Evolutionary conservation across 805 yeast species (phyloP), one percentile per base, ranked within the genome.

Genomic region (Lachancea sp.): DNA sequence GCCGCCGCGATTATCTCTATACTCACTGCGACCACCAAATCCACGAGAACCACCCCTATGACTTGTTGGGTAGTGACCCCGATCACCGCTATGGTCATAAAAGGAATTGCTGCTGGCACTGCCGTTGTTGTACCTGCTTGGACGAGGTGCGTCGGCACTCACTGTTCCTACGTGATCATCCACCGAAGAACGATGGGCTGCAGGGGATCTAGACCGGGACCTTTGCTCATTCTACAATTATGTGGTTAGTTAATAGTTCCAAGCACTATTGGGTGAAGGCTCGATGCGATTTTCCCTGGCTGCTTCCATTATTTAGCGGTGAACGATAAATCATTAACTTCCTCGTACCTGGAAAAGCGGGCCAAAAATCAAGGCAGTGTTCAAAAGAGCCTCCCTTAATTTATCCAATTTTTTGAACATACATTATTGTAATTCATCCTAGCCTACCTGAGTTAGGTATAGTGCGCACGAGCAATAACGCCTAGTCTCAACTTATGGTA

Each of bases 51-150:
- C 39, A 6, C 38, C 29, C 4, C 29, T 15, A 3, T 23, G 22
- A 9, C 29, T 15, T 17, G 29, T 15, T 3, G 19, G 16, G 16
- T 34, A 16, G 23, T 36, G 23, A 33, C 32, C 32, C 26, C 43
- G 33, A 31, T 38, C 36, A 12, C 13, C 18, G 19, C 23, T 34
- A 8, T 23, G 43, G 33, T 56, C 60, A 2, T 55, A 54, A 40
- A 54, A 44, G 13, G 54, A 59, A 44, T 60, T 48, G 28, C 40
- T 29, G 9, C 47, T 46, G 20, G 40, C 40, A 29, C 61, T 62
- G 20, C 40, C 29, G 17, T 32, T 28, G 13, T 30, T 31, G 17
- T 42, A 30, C 24, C 45, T 30, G 26, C 34, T 39, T 16, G 26
- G 35, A 17, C 36, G 29, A 20, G 30, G 31, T 18, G 25, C 18